phyloP scores from a whole-genome alignment of 2,329 filamentous ascomycete species.

The Verruconis gallopava region DNA sequence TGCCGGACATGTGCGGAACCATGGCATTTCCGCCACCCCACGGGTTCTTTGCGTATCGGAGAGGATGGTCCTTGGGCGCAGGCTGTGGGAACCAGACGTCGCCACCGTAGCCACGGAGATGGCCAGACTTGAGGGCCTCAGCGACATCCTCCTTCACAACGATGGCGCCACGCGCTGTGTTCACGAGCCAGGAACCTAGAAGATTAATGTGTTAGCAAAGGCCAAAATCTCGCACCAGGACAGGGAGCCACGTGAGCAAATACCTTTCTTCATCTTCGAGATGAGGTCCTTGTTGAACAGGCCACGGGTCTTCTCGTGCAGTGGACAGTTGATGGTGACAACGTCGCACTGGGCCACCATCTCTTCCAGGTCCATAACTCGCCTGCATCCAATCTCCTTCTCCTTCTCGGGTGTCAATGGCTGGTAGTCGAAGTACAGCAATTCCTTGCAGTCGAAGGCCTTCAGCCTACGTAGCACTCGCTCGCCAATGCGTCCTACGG shows the following conservation, averaged over 20 bases:
- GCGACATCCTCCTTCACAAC: conserved; percentile 99
- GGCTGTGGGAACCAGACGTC: conserved; percentile 98
- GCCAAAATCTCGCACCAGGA: no score
- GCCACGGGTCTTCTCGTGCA: conserved; percentile 94
- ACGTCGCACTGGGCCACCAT: conserved; percentile 83
- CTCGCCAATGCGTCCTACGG: conserved; percentile 94
- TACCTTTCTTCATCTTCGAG: conserved; percentile 95
- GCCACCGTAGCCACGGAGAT: conserved; percentile 78
- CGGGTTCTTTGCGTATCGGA: conserved; percentile 85
- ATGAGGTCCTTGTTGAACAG: conserved; percentile 99
- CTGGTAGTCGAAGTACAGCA: conserved; percentile 99
- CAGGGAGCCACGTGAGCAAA: no score
- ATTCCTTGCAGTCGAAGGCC: conserved; percentile 98
- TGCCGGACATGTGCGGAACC: conserved; percentile 98
- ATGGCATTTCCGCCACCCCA: conserved; percentile 97
- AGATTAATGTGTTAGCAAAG: conserved; percentile 9
- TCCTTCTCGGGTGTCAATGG: conserved; percentile 73
- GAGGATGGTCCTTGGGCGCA: conserved; percentile 80
- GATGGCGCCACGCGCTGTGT: conserved; percentile 97
- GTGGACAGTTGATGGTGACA: conserved; percentile 98
- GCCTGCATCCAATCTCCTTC: conserved; percentile 88
- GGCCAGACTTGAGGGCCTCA: conserved; percentile 78
- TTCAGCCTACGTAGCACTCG: conserved; percentile 92
- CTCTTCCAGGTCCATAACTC: conserved; percentile 82
- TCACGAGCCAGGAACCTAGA: conserved; percentile 82